Percentiles rank a stretch among this genome's conserved stretches.
Conservation (phyloP, 2,329 filamentous ascomycete genomes). For the Epichloe sibirici region DNA sequence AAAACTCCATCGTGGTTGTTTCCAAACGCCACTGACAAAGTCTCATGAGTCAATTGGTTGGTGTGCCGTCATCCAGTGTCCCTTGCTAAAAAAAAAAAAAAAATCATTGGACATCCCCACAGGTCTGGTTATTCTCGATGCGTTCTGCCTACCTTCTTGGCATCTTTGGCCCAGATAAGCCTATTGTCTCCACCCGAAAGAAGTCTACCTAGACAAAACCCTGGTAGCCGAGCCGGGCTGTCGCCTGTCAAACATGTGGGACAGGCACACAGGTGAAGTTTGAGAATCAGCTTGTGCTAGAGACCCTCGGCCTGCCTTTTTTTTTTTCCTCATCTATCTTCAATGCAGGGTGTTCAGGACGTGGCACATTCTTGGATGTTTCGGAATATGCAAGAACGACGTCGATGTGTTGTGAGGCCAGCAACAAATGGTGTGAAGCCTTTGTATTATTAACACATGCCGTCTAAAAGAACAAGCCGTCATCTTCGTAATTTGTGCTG, state of each 20-base stretch:
- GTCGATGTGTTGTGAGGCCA: background rate
- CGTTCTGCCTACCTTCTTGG: slow-evolving; percentile 47
- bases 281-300: slow-evolving; percentile 2
- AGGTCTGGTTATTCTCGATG: slow-evolving; percentile 43
- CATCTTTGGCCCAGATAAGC: slow-evolving; percentile 39
- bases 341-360: background rate
- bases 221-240: slow-evolving; percentile 1
- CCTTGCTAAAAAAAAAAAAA: background rate
- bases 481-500: background rate
- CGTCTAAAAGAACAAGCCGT: background rate
- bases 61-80: background rate
- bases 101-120: background rate
- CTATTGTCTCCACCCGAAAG: slow-evolving; percentile 9
- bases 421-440: slow-evolving; percentile 1
- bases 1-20: background rate
- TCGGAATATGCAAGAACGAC: slow-evolving; percentile 3
- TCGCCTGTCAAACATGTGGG: background rate
- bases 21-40: background rate
- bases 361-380: background rate
- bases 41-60: background rate
- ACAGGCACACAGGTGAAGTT: background rate
- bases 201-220: slow-evolving; percentile 14
- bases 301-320: background rate
- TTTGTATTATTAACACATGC: background rate
- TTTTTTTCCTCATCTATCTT: background rate